Evolutionary conservation across 345 rosid species (phyloP), one percentile per base, ranked within the genome.

Genomic region (Eucalyptus paniculata): DNA sequence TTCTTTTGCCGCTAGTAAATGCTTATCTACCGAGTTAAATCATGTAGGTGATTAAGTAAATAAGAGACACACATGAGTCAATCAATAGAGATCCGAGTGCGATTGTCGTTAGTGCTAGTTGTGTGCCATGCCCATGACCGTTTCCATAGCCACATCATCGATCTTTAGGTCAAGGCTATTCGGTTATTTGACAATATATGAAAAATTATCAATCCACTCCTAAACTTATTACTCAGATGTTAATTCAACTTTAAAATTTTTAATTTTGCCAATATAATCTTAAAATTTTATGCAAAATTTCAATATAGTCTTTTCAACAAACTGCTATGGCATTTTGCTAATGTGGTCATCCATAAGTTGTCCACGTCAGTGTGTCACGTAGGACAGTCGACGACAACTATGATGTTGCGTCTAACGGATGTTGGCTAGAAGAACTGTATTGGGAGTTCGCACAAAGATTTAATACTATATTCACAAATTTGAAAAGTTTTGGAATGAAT

Each of bases 341-440:
- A 65, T 5, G 6, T 32, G 42, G 6, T 5, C 23, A 32, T 67
- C 7, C 23, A 32, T 1, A 18, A 67, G 19, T 65, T 18, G 12
- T 32, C 40, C 24, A 9, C 4, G 4, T 32, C 0, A 17, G 24
- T 21, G 23, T 69, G 42, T 17, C 24, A 17, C 1, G 2, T 32
- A 69, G 4, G 42, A 17, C 5, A 2, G 6, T 1, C 0, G 0
- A 2, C 1, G 6, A 69, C 4, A 11, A 69, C 4, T 8, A 5
- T 51, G 24, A 18, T 10, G 6, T 40, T 32, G 37, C 37, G 37
- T 32, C 23, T 34, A 69, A 32, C 1, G 0, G 2, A 67, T 1
- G 80, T 32, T 32, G 6, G 19, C 12, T 0, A 2, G 4, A 67
- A 17, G 19, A 5, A 32, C 1, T 32, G 19, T 4, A 32, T 67